These are phyloP conservation scores for Penicillium pulvis DNA, from an alignment of 495 filamentous ascomycete species.

Conservation along the genomic window DNA sequence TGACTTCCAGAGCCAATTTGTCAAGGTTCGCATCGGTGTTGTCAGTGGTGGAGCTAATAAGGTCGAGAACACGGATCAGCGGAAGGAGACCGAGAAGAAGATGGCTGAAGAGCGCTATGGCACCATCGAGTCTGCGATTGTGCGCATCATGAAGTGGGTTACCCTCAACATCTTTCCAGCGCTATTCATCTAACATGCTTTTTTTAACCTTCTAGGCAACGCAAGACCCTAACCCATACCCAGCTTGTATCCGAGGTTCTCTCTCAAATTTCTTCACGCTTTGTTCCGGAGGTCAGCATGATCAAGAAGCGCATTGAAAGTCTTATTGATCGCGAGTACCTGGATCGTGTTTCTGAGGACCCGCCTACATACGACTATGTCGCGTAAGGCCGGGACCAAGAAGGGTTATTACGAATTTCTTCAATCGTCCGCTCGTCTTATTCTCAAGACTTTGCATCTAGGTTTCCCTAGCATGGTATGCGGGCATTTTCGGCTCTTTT, in stretches of 20 bases:
- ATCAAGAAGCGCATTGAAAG: conserved; percentile 95
- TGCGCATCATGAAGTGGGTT: conserved; percentile 93
- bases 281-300: conserved; percentile 86
- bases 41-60: conserved; percentile 68
- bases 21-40: conserved; percentile 84
- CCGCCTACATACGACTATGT: conserved; percentile 77
- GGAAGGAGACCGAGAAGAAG: conserved; percentile 84
- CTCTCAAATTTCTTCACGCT: conserved; percentile 72
- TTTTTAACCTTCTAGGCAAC: conserved; percentile 64
- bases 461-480: not conserved
- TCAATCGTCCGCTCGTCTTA: not conserved
- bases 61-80: conserved; percentile 81
- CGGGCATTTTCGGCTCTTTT: conserved; percentile 1
- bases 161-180: not conserved
- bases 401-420: not conserved
- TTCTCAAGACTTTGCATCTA: not conserved
- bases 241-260: conserved; percentile 86
- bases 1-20: conserved; percentile 75
- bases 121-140: conserved; percentile 85
- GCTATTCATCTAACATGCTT: conserved; percentile 14
- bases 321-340: conserved; percentile 87
- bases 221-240: conserved; percentile 78
- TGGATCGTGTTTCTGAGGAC: conserved; percentile 81
- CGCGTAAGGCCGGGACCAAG: conserved; percentile 43
- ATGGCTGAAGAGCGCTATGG: conserved; percentile 77